These are phyloP conservation scores for Wallacemonas sp. DNA, from an alignment of 208 protist species.

Conservation along the genomic window DNA sequence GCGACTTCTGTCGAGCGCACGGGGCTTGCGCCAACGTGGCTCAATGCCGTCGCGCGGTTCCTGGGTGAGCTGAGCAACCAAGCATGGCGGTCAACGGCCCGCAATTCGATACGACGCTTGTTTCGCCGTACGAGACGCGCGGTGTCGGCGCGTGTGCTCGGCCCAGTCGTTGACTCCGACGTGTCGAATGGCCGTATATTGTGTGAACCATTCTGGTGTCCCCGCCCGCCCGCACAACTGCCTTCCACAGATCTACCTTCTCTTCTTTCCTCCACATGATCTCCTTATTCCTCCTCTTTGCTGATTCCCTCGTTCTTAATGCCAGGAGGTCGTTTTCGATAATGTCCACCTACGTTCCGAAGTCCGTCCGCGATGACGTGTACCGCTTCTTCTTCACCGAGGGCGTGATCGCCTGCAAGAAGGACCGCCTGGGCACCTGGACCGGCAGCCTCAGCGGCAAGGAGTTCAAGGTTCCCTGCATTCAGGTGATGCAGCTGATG, in stretches of 20 bases:
- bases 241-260: neutral
- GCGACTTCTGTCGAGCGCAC: too few relatives aligned
- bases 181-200: too few relatives aligned
- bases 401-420: conserved; percentile 90
- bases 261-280: neutral
- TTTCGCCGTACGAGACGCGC: too few relatives aligned
- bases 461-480: conserved; percentile 67
- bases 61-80: too few relatives aligned
- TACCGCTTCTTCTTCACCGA: conserved; percentile 93
- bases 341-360: conserved; percentile 88
- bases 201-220: too few relatives aligned
- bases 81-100: too few relatives aligned
- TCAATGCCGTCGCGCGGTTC: too few relatives aligned
- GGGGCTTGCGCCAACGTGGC: too few relatives aligned
- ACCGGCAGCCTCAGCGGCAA: conserved; percentile 77
- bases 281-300: neutral
- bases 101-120: too few relatives aligned
- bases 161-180: too few relatives aligned
- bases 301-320: neutral
- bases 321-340: conserved; percentile 12
- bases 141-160: too few relatives aligned
- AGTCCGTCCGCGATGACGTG: conserved; percentile 79
- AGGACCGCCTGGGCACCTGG: conserved; percentile 89
- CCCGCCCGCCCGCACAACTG: too few relatives aligned
- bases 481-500: conserved; percentile 91